phyloP scores from a whole-genome alignment of 345 rosid genomes.

The Euphorbia tirucalli region DNA sequence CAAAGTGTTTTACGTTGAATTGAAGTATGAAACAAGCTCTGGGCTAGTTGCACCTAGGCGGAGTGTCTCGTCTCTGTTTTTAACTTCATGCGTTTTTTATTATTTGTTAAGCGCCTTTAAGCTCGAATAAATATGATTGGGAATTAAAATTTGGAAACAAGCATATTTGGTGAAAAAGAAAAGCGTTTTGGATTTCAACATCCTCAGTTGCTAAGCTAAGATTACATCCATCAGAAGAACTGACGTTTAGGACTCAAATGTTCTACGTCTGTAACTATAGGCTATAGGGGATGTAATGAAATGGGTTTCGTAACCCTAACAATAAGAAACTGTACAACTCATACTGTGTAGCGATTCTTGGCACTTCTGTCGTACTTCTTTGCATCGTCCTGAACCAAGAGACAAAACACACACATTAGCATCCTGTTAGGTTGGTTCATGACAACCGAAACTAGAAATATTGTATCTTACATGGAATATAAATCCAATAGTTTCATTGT shows the following conservation, averaged over 20 bases:
- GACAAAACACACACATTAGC: background rate
- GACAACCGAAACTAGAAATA: background rate
- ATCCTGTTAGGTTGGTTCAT: background rate
- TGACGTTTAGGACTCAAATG: background rate
- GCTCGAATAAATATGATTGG: no score
- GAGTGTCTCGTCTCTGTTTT: background rate
- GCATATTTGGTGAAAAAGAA: background rate
- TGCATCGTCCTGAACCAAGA: conserved; percentile 67
- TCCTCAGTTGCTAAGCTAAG: background rate
- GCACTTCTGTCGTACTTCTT: conserved; percentile 53
- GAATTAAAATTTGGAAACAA: background rate
- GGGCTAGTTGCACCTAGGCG: no score
- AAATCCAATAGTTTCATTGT: conserved; percentile 68
- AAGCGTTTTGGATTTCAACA: background rate
- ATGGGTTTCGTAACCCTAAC: background rate
- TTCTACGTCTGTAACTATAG: background rate
- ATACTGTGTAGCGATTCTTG: conserved; percentile 58
- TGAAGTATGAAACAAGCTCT: no score
- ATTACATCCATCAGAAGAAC: background rate
- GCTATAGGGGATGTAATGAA: background rate
- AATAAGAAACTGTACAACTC: conserved; percentile 23
- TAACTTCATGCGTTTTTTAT: background rate
- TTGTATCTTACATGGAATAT: conserved; percentile 62
- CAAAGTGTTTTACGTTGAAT: no score
- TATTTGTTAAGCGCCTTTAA: background rate